Evolutionary conservation across 2,329 filamentous ascomycete species (phyloP).

Genomic region (Ceratocystis papillata): DNA sequence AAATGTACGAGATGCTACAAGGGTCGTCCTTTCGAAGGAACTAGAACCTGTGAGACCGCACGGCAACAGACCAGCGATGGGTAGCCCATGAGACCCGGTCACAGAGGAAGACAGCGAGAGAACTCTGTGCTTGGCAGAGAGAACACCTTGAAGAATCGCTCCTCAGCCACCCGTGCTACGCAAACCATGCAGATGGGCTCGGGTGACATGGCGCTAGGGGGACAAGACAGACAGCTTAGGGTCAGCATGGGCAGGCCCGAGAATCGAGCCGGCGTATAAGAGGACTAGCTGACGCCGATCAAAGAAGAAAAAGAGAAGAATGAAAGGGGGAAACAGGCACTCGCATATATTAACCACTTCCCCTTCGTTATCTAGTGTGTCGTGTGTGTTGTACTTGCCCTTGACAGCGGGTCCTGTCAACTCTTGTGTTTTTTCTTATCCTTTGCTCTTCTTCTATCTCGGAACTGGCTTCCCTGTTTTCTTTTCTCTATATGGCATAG

Average conservation of each 20-base stretch:
- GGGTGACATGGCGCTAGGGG: conserved; percentile 1
- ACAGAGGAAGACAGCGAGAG: background rate
- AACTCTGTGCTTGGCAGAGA: background rate
- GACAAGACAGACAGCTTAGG: background rate
- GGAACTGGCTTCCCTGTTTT: conserved; percentile 25
- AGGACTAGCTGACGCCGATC: background rate
- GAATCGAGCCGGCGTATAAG: background rate
- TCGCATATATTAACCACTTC: no score
- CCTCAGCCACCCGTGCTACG: background rate
- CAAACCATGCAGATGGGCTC: conserved; percentile 6
- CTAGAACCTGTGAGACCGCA: background rate
- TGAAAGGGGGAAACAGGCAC: no score
- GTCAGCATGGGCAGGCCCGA: background rate
- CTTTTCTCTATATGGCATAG: conserved; percentile 6
- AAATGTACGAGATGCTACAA: background rate
- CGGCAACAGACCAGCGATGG: background rate
- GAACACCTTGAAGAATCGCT: background rate
- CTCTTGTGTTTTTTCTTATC: background rate
- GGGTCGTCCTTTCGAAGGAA: background rate
- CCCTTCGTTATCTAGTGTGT: no score
- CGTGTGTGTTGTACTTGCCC: background rate
- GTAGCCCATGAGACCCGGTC: background rate
- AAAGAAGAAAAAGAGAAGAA: background rate
- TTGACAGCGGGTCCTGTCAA: background rate
- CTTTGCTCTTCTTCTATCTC: background rate